Base-by-base conservation (phyloP, 1,284 basidiomycete genomes). In the Boletellus deceptivus region DNA sequence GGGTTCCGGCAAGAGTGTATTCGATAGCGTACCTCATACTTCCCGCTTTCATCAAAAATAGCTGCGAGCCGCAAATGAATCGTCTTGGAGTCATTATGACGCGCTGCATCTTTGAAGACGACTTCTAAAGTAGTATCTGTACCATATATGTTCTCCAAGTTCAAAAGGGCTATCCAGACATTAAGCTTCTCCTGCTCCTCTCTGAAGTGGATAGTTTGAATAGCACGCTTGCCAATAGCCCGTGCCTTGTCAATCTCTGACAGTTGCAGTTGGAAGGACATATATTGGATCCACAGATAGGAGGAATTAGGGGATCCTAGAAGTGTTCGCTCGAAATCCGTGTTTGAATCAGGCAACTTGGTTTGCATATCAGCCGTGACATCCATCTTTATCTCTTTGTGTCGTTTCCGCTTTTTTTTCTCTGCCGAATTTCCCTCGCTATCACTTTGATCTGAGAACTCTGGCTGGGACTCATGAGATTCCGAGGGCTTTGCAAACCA, bases 251-350 rank as follows among this genome's bases (percentile, higher is more conserved):
- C 93, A 40, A 98, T 78, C 70, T 99, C 96, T 39, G 94, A 93
- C 14, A 99, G 82, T 60, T 95, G 93, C 5, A 99, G 77, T 59
- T 96, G 92, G 82, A 98, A 97, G 6, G 95, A 96, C 93, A 99
- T 98, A 71, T 96, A 99, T 70, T 98, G 96, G 55, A 99, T 89
- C 97, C 97, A 99, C 37, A 99, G 79, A 73, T 89, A 98, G 0
- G 98, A 99, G 13, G 93, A 98, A 70, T 98, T 94, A 4, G 97
- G 97, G 0, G 95, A 96, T n/a, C 92, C 91, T 25, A 98, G 79
- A 33, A 99, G 80, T 18, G 94, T 75, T 14, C 97, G 86, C 71
- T 99, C 97, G 63, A 98, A 99, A 66, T 99, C 96, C 42, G 89
- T 82, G 51, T 88, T 88, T 1, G 96, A 98, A 66, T 94, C 88